phyloP scores from a whole-genome alignment of 495 filamentous ascomycete species.

The Aspergillus nidulans region DNA sequence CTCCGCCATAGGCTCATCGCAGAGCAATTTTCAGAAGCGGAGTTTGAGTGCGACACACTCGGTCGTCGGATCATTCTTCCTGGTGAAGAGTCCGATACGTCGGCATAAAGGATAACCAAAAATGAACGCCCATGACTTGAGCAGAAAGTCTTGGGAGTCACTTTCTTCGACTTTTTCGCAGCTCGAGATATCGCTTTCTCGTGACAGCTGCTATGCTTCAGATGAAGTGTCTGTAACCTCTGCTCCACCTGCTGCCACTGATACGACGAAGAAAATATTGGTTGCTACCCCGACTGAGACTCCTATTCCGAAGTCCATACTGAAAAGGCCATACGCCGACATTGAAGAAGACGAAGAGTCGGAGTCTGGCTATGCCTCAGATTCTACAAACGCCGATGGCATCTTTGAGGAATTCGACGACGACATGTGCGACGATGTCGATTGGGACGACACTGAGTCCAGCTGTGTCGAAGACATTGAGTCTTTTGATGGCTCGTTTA shows the following conservation, averaged over 20 bases:
- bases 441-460: slow-evolving; percentile 37
- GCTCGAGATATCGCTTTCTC: slow-evolving; percentile 41
- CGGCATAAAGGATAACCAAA: slow-evolving; percentile 3
- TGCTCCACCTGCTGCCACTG: slow-evolving; percentile 22
- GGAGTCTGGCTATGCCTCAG: slow-evolving; percentile 43
- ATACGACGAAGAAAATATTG: slow-evolving; percentile 21
- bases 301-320: slow-evolving; percentile 35
- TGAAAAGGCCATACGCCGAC: slow-evolving; percentile 34
- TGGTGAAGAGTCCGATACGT: background rate
- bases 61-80: background rate
- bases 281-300: slow-evolving; percentile 15
- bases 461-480: slow-evolving; percentile 33
- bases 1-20: background rate
- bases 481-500: slow-evolving; percentile 39
- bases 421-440: slow-evolving; percentile 32
- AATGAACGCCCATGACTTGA: slow-evolving; percentile 26
- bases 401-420: slow-evolving; percentile 27
- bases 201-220: slow-evolving; percentile 45
- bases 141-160: slow-evolving; percentile 40
- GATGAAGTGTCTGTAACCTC: slow-evolving; percentile 40
- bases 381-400: slow-evolving; percentile 31
- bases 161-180: slow-evolving; percentile 38
- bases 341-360: slow-evolving; percentile 28
- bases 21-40: background rate
- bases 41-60: too few species aligned